These are phyloP conservation scores for Podospora appendiculata DNA, from an alignment of 495 filamentous ascomycete species.

Conservation along the genomic window DNA sequence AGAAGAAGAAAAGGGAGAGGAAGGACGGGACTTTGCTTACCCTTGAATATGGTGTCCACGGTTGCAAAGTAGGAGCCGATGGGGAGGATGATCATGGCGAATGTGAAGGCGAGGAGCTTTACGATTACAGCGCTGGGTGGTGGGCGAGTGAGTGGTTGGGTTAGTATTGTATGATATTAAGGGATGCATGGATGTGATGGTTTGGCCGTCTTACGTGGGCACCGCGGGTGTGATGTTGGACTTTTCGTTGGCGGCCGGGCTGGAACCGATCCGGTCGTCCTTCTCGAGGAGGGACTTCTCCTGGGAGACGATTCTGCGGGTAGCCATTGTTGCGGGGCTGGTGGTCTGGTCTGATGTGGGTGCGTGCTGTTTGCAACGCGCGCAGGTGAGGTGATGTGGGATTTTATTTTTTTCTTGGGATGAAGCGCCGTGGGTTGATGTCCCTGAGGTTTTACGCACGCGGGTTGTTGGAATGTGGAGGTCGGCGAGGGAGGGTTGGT, in stretches of 20 bases:
- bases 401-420: too few species aligned
- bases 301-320: slow-evolving; percentile 46
- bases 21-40: slow-evolving; percentile 42
- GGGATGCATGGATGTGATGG: not conserved
- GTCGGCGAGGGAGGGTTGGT: too few species aligned
- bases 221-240: slow-evolving; percentile 58
- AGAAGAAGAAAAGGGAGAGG: not conserved
- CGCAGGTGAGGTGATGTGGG: not conserved
- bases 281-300: slow-evolving; percentile 48
- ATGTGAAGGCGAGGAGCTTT: slow-evolving; percentile 82
- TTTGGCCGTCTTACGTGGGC: slow-evolving; percentile 49
- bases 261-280: slow-evolving; percentile 38
- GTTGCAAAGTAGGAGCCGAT: slow-evolving; percentile 83
- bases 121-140: slow-evolving; percentile 66
- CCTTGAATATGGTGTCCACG: slow-evolving; percentile 65
- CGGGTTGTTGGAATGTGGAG: too few species aligned
- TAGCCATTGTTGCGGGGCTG: slow-evolving; percentile 41
- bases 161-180: not conserved
- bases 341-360: not conserved
- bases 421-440: too few species aligned
- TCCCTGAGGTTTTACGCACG: too few species aligned
- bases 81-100: slow-evolving; percentile 81
- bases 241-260: slow-evolving; percentile 28
- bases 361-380: not conserved
- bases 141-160: slow-evolving; percentile 11